phyloP scores from a whole-genome alignment of 2,329 filamentous ascomycete genomes.

The Fusarium keratoplasticum region DNA sequence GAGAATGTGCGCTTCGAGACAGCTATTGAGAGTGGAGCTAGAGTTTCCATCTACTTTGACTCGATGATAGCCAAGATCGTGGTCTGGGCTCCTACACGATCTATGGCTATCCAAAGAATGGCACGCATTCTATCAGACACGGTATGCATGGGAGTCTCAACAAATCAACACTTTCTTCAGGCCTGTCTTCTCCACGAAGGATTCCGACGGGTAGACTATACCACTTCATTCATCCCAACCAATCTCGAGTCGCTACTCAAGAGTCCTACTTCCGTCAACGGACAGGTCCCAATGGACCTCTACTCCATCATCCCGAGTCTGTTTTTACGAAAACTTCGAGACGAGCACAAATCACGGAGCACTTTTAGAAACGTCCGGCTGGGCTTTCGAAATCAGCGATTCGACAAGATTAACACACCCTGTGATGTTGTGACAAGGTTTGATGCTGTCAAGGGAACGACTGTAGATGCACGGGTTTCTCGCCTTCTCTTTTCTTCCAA shows the following conservation, averaged over 20 bases:
- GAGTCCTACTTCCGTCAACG: background rate
- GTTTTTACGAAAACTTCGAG: background rate
- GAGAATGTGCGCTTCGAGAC: constrained; percentile 55
- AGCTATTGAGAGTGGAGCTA: constrained; percentile 50
- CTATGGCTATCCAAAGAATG: constrained; percentile 52
- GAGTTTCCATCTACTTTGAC: constrained; percentile 59
- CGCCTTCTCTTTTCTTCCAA: background rate
- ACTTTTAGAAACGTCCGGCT: background rate
- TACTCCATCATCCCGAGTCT: background rate
- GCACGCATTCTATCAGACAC: constrained; percentile 47
- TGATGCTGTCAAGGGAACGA: background rate
- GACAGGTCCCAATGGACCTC: background rate
- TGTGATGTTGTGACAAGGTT: background rate
- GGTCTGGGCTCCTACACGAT: constrained; percentile 54
- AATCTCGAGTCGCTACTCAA: constrained; percentile 70
- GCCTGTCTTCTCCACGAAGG: constrained; percentile 71
- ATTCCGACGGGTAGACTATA: constrained; percentile 57
- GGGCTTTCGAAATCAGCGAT: background rate
- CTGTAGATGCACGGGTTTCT: background rate
- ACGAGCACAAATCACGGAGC: background rate
- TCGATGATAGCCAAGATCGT: constrained; percentile 61
- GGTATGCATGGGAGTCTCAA: constrained; percentile 49
- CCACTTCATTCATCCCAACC: constrained; percentile 77
- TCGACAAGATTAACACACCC: background rate
- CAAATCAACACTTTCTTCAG: constrained; percentile 67